Percentiles rank a stretch among this genome's conserved stretches.
These are phyloP conservation scores for Tetrastigma voinierianum DNA, from an alignment of 164 flowering plant genomes.

Conservation along the genomic window DNA sequence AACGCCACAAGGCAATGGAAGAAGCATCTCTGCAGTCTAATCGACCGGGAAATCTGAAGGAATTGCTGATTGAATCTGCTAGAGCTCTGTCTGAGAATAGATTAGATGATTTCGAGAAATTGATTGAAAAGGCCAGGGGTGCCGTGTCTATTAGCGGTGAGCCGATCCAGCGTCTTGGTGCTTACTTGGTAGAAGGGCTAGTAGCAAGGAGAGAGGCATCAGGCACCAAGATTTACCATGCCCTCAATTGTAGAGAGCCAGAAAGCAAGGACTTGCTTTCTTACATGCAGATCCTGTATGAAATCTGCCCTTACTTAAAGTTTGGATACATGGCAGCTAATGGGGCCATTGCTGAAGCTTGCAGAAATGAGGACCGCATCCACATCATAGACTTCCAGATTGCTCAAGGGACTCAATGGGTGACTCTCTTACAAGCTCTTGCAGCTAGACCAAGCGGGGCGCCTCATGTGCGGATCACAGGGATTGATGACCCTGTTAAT, in stretches of 20 bases:
- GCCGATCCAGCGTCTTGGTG: constrained; percentile 72
- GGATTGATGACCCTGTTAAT: constrained; percentile 71
- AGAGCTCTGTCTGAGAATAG: constrained; percentile 58
- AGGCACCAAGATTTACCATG: constrained; percentile 49
- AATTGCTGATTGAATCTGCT: constrained; percentile 67
- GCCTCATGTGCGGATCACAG: constrained; percentile 72
- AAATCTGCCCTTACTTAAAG: constrained; percentile 79
- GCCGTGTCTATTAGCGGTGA: constrained; percentile 60
- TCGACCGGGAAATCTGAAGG: constrained; percentile 43
- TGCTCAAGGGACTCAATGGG: constrained; percentile 79
- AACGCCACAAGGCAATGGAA: constrained; percentile 34
- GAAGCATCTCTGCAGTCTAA: constrained; percentile 22
- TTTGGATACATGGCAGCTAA: constrained; percentile 92
- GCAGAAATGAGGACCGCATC: constrained; percentile 56
- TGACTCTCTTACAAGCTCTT: constrained; percentile 70
- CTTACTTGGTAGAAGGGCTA: constrained; percentile 65
- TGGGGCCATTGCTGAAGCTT: constrained; percentile 86
- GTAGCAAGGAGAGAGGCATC: constrained; percentile 57
- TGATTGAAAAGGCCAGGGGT: constrained; percentile 41
- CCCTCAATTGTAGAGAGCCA: constrained; percentile 60
- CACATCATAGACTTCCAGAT: constrained; percentile 84
- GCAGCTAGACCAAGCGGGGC: constrained; percentile 83
- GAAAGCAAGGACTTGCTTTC: constrained; percentile 64
- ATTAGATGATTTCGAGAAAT: constrained; percentile 41
- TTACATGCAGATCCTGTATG: constrained; percentile 71